Evolutionary conservation across 2,329 filamentous ascomycete species (phyloP).

Genomic region (Colletotrichum spinosum): DNA sequence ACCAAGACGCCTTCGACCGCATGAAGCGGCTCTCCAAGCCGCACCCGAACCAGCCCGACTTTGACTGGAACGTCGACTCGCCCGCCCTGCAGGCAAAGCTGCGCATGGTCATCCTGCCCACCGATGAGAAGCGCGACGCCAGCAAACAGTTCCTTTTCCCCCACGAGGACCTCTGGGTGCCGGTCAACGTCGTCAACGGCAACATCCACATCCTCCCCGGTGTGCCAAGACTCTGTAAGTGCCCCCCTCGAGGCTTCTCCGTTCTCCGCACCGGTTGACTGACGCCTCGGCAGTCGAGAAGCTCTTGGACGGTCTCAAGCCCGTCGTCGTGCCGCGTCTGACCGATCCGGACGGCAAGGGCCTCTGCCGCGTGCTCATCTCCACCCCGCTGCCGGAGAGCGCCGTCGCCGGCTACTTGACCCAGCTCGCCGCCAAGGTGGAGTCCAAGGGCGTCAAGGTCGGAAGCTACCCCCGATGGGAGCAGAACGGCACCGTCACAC

Average conservation of each 20-base stretch:
- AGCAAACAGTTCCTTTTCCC: constrained; percentile 83
- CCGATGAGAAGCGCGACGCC: constrained; percentile 73
- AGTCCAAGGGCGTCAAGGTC: constrained; percentile 85
- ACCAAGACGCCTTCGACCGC: constrained; percentile 79
- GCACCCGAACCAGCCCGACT: constrained; percentile 77
- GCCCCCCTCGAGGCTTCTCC: not conserved
- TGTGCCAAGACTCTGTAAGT: constrained; percentile 81
- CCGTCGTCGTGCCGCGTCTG: constrained; percentile 76
- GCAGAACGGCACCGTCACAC: constrained; percentile 90
- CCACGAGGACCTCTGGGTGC: constrained; percentile 88
- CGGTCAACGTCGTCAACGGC: constrained; percentile 87
- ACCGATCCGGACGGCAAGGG: constrained; percentile 85
- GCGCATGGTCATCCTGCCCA: constrained; percentile 90
- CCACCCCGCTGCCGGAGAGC: constrained; percentile 90
- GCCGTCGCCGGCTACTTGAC: constrained; percentile 86
- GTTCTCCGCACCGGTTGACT: constrained; percentile 1
- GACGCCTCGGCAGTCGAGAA: constrained; percentile 67
- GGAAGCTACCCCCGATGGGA: constrained; percentile 96
- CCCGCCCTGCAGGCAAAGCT: constrained; percentile 83
- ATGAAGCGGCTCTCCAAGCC: constrained; percentile 87
- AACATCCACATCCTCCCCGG: constrained; percentile 95
- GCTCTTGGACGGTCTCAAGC: constrained; percentile 82
- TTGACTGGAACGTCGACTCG: constrained; percentile 87
- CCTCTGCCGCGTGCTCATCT: constrained; percentile 82
- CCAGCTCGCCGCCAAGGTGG: constrained; percentile 79